Evolutionary conservation across 2,329 filamentous ascomycete genomes (phyloP).

Genomic region (Tolypocladium album): DNA sequence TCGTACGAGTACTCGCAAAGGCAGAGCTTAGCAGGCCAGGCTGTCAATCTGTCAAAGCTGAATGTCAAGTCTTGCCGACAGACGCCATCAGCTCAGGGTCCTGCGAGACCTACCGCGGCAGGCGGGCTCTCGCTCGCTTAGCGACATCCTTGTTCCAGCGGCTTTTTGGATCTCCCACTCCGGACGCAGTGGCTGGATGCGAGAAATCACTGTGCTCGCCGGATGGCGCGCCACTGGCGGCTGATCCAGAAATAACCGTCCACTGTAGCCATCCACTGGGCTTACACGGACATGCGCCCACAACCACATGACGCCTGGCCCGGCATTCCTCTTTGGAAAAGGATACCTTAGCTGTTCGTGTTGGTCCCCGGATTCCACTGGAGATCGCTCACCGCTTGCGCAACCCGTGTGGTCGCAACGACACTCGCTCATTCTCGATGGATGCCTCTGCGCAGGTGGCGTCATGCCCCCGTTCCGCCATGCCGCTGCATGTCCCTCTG

Average conservation of each 20-base stretch:
- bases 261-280: constrained; percentile 11
- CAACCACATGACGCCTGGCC: constrained; percentile 6
- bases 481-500: background rate
- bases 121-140: background rate
- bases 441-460: background rate
- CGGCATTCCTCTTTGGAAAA: background rate
- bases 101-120: background rate
- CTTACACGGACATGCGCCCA: constrained; percentile 6
- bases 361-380: background rate
- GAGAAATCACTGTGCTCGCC: background rate
- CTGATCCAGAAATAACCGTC: constrained; percentile 20
- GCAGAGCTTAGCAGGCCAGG: background rate
- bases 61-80: background rate
- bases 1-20: no score
- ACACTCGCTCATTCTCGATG: background rate
- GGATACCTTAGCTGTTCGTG: background rate
- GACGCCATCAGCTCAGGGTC: background rate
- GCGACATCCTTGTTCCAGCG: background rate
- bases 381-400: background rate
- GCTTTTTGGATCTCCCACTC: constrained; percentile 1
- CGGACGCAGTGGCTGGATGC: background rate
- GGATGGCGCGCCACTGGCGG: constrained; percentile 20
- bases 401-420: background rate
- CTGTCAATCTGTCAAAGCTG: background rate
- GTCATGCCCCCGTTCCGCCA: background rate